Conservation (phyloP, 805 yeast genomes). For the Jamesozyma spencerorum region DNA sequence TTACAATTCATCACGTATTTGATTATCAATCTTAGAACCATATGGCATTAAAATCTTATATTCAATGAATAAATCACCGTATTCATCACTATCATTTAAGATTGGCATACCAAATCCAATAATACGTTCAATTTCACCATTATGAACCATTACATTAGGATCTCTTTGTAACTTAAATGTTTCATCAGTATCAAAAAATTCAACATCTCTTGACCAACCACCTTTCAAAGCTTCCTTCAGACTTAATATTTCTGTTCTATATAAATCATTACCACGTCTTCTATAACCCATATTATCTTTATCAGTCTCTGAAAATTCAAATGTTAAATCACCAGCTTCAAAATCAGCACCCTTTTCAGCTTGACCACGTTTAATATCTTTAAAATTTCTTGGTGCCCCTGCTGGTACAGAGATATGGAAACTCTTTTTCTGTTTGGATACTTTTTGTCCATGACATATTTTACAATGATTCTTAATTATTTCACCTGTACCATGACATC, state of each 20-base stretch:
- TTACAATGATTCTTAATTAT: slow-evolving; percentile 55
- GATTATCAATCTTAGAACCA: slow-evolving; percentile 6
- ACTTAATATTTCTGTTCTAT: slow-evolving; percentile 70
- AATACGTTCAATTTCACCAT: slow-evolving; percentile 66
- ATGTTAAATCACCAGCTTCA: slow-evolving; percentile 68
- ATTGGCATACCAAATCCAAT: slow-evolving; percentile 82
- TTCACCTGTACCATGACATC: slow-evolving; percentile 72
- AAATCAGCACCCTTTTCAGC: slow-evolving; percentile 80
- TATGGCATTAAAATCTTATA: slow-evolving; percentile 39
- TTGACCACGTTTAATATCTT: slow-evolving; percentile 57
- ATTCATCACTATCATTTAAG: slow-evolving; percentile 29
- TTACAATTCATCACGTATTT: slow-evolving; percentile 19
- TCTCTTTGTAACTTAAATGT: slow-evolving; percentile 39
- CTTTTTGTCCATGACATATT: slow-evolving; percentile 63
- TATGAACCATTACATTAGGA: slow-evolving; percentile 42
- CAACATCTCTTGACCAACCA: slow-evolving; percentile 66
- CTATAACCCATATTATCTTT: slow-evolving; percentile 68
- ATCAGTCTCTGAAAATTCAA: slow-evolving; percentile 49
- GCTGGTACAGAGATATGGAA: slow-evolving; percentile 57
- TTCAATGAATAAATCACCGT: slow-evolving; percentile 45
- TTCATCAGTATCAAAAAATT: slow-evolving; percentile 55
- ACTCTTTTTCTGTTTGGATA: slow-evolving; percentile 44
- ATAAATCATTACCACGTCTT: slow-evolving; percentile 63
- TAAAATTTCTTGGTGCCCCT: slow-evolving; percentile 57
- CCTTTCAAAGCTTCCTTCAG: slow-evolving; percentile 67